Evolutionary conservation across 148 eudicot genomes (phyloP), one percentile per base, ranked within the genome.

Genomic region (Fagopyrum tataricum): DNA sequence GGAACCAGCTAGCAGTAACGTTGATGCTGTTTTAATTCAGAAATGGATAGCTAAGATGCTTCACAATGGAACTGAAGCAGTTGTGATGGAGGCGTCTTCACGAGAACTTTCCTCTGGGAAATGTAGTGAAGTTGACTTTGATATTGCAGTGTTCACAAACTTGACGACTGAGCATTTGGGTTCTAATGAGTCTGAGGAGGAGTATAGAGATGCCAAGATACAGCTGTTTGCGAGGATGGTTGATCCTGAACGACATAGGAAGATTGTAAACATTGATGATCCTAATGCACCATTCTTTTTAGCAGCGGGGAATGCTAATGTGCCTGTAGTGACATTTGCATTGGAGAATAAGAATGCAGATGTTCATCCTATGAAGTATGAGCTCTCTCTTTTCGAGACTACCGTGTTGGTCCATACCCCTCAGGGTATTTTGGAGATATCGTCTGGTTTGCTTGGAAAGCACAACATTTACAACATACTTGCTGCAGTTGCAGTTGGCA

Each of bases 41-140:
- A 96, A 92, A 80, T 78, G 90, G 81, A 85, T 96, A 96, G 99
- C 97, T 4, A 96, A 86, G 72, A 92, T 96, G 99, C 83, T 88
- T 72, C 90, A 89, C 53, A 96, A 96, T 74, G 99, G 99, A 73
- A 89, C 94, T 39, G 97, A 96, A 78, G 96, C 99, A 6, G 84
- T 92, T 70, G 96, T 92, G 1, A 92, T 92, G 94, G 99, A 92
- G 84, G 86, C 88, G 71, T 90, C 97, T 24, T 82, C 89, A 5
- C 77, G 76, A 44, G 97, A 84, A 78, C 75, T 91, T 69, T 87
- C 91, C 66, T 76, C 67, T 75, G 96, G 91, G 62, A 78, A 83
- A 77, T 91, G 96, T 79, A 86, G 89, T 64, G 97, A 92, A 77
- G 88, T 92, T 73, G 99, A 96, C 84, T 88, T 92, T 81, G 99